Conservation (phyloP, 2,329 filamentous ascomycete species). For the Chaetomiaceae sp. region DNA sequence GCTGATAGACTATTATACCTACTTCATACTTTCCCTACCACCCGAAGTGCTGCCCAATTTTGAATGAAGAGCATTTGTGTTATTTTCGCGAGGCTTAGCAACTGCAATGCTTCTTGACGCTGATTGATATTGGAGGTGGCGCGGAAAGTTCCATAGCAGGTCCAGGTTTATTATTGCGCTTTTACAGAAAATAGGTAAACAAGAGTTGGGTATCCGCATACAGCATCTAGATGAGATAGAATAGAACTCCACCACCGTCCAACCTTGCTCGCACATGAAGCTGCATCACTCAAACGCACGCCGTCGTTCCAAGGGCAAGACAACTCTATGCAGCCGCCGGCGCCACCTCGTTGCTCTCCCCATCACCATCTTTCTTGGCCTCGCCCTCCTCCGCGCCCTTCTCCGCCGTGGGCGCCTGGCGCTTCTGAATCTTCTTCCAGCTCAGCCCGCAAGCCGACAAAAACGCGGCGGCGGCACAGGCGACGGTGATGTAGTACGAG, state of each 20-base stretch:
- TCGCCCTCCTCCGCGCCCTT: slow-evolving; percentile 9
- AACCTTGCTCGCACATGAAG: background rate
- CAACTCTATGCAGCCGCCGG: no score
- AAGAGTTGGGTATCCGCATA: slow-evolving; percentile 4
- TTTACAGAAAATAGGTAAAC: background rate
- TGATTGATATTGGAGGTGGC: no score
- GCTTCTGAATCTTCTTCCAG: slow-evolving; percentile 50
- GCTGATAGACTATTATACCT: background rate
- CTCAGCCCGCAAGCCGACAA: slow-evolving; percentile 38
- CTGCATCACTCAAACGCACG: no score
- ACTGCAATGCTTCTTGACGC: no score
- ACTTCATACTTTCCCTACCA: no score
- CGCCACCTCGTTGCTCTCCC: background rate
- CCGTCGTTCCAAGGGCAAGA: no score
- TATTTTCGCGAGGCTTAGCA: no score
- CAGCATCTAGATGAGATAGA: no score
- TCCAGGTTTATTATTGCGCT: background rate
- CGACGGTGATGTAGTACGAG: slow-evolving; percentile 47
- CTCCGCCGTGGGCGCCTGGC: slow-evolving; percentile 1
- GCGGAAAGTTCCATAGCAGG: no score
- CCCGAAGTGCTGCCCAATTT: no score
- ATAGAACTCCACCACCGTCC: background rate
- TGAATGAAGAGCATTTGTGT: no score
- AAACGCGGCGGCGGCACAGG: slow-evolving; percentile 42
- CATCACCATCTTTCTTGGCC: background rate